Evolutionary conservation across 306 rosid species (phyloP).

Genomic region (Citrullus colocynthis): DNA sequence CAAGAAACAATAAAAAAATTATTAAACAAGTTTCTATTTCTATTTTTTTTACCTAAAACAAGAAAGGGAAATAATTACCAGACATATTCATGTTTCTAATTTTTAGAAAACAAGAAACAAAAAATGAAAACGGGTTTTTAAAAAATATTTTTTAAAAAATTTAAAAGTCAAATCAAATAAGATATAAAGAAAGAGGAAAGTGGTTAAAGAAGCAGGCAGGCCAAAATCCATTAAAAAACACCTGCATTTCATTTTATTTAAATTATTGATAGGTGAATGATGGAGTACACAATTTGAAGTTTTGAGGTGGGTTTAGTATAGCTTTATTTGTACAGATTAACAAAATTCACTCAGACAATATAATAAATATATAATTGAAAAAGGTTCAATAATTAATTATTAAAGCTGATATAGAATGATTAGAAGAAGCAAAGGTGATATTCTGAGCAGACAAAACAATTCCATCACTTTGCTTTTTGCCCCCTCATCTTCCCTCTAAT

Average conservation of each 20-base stretch:
- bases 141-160: too few species aligned
- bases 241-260: not conserved
- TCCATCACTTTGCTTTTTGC: not conserved
- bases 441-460: not conserved
- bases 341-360: not conserved
- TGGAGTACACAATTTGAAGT: not conserved
- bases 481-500: not conserved
- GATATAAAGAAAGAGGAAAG: too few species aligned
- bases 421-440: not conserved
- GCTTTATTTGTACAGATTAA: not conserved
- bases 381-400: not conserved
- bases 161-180: too few species aligned
- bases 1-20: too few species aligned
- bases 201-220: too few species aligned
- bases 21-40: too few species aligned
- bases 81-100: too few species aligned
- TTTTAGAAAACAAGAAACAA: too few species aligned
- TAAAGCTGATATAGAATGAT: not conserved
- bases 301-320: not conserved
- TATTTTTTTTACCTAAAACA: too few species aligned
- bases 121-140: too few species aligned
- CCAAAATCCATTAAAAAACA: too few species aligned
- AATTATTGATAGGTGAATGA: not conserved
- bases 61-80: too few species aligned
- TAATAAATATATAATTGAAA: not conserved